These are phyloP conservation scores for Violaceomyces palustris DNA, from an alignment of 1,284 basidiomycete genomes.

Conservation along the genomic window DNA sequence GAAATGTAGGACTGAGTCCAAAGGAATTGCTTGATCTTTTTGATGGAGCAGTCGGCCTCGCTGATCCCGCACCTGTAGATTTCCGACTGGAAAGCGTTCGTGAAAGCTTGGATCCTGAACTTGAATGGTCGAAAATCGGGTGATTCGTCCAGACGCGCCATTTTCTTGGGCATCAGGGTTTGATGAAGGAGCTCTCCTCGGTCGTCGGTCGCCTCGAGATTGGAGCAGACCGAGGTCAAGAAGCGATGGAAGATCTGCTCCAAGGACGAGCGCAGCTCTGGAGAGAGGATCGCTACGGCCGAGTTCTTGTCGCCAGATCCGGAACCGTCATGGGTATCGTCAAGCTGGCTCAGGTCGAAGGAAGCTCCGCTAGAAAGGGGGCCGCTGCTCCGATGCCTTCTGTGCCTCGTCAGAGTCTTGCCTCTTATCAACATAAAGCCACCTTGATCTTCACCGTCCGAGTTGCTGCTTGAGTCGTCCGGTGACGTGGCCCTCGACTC, in stretches of 20 bases:
- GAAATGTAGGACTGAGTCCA: conserved; percentile 90
- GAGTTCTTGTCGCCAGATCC: conserved; percentile 15
- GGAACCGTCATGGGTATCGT: conserved; percentile 10
- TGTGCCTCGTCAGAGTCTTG: conserved; percentile 20
- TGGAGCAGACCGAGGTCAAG: conserved; percentile 81
- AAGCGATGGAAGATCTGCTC: conserved; percentile 89
- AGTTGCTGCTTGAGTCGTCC: conserved; percentile 31
- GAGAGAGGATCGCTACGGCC: conserved; percentile 9
- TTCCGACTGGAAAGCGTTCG: conserved; percentile 90
- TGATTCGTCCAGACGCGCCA: conserved; percentile 61
- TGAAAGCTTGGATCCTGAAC: conserved; percentile 97
- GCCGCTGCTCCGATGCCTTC: conserved; percentile 29
- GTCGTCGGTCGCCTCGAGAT: conserved; percentile 82
- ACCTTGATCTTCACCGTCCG: conserved; percentile 21
- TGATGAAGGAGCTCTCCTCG: conserved; percentile 98
- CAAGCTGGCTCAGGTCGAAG: conserved; percentile 13
- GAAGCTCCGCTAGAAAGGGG: conserved; percentile 33
- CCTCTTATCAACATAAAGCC: no score
- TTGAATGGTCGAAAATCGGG: conserved; percentile 98
- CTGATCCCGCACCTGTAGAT: conserved; percentile 59
- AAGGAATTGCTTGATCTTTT: conserved; percentile 81
- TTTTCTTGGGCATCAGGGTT: conserved; percentile 77
- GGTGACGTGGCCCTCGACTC: conserved; percentile 27
- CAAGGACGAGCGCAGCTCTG: conserved; percentile 72
- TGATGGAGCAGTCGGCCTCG: conserved; percentile 58